Base-by-base conservation (phyloP, 169 alveolate species). In the Plasmodium gonderi region DNA sequence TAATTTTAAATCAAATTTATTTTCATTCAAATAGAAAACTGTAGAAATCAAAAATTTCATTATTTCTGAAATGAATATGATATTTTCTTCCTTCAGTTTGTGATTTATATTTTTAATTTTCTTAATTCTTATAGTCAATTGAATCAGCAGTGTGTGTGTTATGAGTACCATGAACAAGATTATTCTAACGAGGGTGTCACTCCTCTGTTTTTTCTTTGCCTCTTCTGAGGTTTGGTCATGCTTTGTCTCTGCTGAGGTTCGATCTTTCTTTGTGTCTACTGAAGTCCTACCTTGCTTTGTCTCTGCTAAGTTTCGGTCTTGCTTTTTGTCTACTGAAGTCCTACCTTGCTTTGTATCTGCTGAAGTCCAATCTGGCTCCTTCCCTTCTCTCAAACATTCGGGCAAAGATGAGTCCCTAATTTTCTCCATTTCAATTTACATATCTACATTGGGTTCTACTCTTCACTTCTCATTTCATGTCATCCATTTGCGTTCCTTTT, bases 31-130 rank as follows among this genome's bases (percentile, higher is more conserved):
- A 42, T 38, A 85, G 38, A 85, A 75, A 78, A 85, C 9, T 14
- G 23, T 33, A 11, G 89, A 85, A 0, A 60, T 60, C 14, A 51
- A 0, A 29, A 85, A 31, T 38, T 85, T 85, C 23, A 85, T 54
- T 38, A 85, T 54, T 76, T 85, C 92, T 75, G 92, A 23, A 11
- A 75, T 17, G 31, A 85, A 85, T 54, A 85, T 75, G n/a, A 85
- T 85, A 44, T 11, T 75, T 38, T 85, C 79, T 74, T 85, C 74
- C 67, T 75, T 72, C 33, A 85, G 31, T 23, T 75, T 85, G 51
- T 60, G 68, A 44, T 85, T 75, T 54, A 85, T 75, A 3, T 85
- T 85, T 40, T 74, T 23, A 26, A 40, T 47, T 65, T 85, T 85
- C 49, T 75, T 85, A 0, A 65, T 85, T 75, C 85, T 75, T 54